phyloP scores from a whole-genome alignment of 2,329 filamentous ascomycete genomes.

The Cladosporium oxysporum region DNA sequence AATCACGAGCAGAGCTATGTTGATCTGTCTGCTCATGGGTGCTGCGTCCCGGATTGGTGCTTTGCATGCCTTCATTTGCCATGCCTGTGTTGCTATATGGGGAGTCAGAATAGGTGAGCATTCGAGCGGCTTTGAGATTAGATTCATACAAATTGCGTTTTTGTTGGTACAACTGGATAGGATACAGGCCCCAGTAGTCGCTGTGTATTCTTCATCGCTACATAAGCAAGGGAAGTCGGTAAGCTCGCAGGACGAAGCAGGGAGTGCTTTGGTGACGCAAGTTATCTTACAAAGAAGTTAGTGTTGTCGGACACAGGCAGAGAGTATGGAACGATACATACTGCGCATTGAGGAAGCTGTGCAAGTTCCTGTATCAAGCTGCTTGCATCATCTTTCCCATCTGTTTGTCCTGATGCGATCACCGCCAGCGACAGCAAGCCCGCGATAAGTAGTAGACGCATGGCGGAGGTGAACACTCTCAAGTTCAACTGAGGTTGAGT shows the following conservation, averaged over 20 bases:
- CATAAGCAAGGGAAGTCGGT: conserved; percentile 3
- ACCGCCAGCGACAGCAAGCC: not conserved
- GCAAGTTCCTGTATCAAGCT: not conserved
- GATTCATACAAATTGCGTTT: not conserved
- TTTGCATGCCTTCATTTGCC: conserved; percentile 7
- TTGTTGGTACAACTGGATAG: conserved; percentile 3
- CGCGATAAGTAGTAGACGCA: not conserved
- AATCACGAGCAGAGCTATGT: conserved; percentile 7
- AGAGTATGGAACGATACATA: not conserved
- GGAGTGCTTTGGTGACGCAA: not conserved
- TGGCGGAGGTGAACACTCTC: not conserved
- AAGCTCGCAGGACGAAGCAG: not conserved
- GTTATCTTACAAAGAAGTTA: not conserved
- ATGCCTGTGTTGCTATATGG: conserved; percentile 5
- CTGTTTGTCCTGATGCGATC: not conserved
- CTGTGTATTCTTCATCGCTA: not conserved
- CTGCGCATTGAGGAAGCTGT: conserved; percentile 2
- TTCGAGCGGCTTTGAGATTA: not conserved
- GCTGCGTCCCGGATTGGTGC: not conserved
- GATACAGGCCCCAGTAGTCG: not conserved
- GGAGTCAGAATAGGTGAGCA: not conserved
- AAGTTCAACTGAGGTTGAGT: not conserved
- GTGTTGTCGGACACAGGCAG: not conserved
- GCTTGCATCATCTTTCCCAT: not conserved
- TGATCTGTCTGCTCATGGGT: not conserved